Evolutionary conservation across 345 rosid species (phyloP), one percentile per base, ranked within the genome.

Genomic region (Cardamine occulta): DNA sequence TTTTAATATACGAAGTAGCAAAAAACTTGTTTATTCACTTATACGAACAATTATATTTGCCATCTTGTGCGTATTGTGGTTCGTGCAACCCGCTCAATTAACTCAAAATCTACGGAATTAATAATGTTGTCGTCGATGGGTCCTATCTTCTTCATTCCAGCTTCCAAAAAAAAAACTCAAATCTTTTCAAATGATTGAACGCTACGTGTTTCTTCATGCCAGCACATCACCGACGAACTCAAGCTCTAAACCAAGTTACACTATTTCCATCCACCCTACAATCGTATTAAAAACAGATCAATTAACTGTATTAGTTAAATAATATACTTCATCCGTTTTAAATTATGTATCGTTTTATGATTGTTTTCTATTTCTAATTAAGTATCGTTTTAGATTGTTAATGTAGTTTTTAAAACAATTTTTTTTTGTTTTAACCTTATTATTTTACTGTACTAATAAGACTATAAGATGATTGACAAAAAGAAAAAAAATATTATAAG

Each of bases 191-290:
- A 70, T 77, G 53, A 63, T 24, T 23, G 37, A 28, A 4, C 14
- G 80, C 72, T 76, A 64, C 63, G 67, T 77, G 72, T 63, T 32
- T 17, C 9, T 28, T 47, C 18, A 0, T 7, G 12, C 54, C 19
- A 45, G 66, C 76, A 37, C 67, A 77, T 64, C 72, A 77, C 80
- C 80, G 80, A 77, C 80, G 76, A 56, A 55, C 60, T 70, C 60
- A 21, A 12, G 7, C 74, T 37, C 31, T 52, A 57, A 57, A 39
- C 44, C 61, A 58, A 66, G 67, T 63, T 65, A 19, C 45, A 52
- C 55, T 54, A 64, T 63, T 42, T 54, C 48, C 71, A 64, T 42
- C 39, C 71, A 64, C 73, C 17, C 15, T 58, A 47, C 29, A 55
- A 17, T 48, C 51, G 54, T 49, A 15, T 28, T 6, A 15, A 47